A percentile compares a stretch with the other conserved stretches of the same genome.
These are phyloP conservation scores for Parastagonospora avenae DNA, from an alignment of 2,329 filamentous ascomycete genomes.

Conservation along the genomic window DNA sequence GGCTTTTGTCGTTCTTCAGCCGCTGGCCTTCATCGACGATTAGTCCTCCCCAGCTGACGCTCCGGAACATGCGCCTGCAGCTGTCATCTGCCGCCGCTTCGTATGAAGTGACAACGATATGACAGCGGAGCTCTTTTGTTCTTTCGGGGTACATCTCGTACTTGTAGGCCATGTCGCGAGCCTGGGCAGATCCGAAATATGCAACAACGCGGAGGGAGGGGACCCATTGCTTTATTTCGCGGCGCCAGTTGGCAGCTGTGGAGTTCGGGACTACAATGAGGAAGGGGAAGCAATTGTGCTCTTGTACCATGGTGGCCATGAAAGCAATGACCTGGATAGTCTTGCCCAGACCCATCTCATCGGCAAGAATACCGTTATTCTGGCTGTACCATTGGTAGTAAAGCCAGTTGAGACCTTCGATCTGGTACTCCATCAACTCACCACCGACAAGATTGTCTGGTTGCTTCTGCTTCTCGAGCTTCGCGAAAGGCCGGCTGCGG, in stretches of 20 bases:
- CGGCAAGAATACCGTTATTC: slow-evolving; percentile 88
- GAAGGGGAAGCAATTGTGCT: slow-evolving; percentile 82
- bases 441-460: slow-evolving; percentile 76
- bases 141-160: slow-evolving; percentile 82
- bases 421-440: slow-evolving; percentile 89
- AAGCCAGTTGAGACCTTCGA: slow-evolving; percentile 94
- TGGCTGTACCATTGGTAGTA: slow-evolving; percentile 84
- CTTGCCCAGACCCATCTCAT: slow-evolving; percentile 98
- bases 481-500: slow-evolving; percentile 68
- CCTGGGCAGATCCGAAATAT: slow-evolving; percentile 78
- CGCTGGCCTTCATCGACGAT: slow-evolving; percentile 96
- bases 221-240: slow-evolving; percentile 93
- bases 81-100: slow-evolving; percentile 80
- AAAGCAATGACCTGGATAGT: slow-evolving; percentile 91
- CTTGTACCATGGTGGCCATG: slow-evolving; percentile 69
- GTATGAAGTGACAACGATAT: slow-evolving; percentile 94
- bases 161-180: slow-evolving; percentile 76
- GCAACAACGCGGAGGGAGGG: slow-evolving; percentile 86
- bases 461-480: slow-evolving; percentile 71
- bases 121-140: slow-evolving; percentile 74
- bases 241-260: slow-evolving; percentile 96
- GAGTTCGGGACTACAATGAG: slow-evolving; percentile 92
- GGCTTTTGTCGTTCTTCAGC: slow-evolving; percentile 88
- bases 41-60: slow-evolving; percentile 81
- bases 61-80: slow-evolving; percentile 68